A percentile compares a stretch with the other conserved stretches of the same genome.
Evolutionary conservation across 2,329 filamentous ascomycete species (phyloP).

Genomic region (Alternaria sp.): DNA sequence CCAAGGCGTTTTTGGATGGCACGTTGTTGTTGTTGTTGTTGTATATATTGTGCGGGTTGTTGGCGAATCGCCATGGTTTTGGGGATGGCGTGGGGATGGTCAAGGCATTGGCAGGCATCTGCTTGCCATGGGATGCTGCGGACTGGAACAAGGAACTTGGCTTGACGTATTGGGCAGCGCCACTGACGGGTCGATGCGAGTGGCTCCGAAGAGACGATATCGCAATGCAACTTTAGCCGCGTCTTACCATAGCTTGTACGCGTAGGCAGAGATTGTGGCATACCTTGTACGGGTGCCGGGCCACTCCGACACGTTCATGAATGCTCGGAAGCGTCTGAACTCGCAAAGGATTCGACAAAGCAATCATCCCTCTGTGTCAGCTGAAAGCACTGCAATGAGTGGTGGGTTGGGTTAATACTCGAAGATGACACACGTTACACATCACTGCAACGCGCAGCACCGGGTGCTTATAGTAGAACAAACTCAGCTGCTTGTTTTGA

Average conservation of each 20-base stretch:
- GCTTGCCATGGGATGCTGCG: neutral
- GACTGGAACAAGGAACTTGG: neutral
- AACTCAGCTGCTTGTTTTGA: neutral
- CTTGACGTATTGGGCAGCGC: neutral
- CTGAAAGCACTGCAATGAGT: neutral
- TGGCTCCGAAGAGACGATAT: neutral
- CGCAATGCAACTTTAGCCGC: neutral
- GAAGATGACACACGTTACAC: neutral
- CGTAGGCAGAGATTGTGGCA: rapidly evolving
- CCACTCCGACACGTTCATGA: neutral
- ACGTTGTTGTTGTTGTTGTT: constrained; percentile 21
- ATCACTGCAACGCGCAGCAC: neutral
- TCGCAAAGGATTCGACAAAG: too few species aligned
- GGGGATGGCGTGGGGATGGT: neutral
- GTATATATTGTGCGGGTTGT: constrained; percentile 17
- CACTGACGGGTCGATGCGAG: neutral
- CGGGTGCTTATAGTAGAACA: neutral
- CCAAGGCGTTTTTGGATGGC: constrained; percentile 18
- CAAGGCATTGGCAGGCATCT: neutral
- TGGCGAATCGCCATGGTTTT: neutral
- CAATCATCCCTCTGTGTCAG: neutral
- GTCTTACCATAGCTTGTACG: rapidly evolving
- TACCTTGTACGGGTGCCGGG: neutral
- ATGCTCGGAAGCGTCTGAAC: neutral
- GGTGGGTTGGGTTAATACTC: neutral